Percentiles rank a stretch among this genome's conserved stretches.
These are phyloP conservation scores for Leccinum arenicola DNA, from an alignment of 768 basidiomycete species.

Conservation along the genomic window DNA sequence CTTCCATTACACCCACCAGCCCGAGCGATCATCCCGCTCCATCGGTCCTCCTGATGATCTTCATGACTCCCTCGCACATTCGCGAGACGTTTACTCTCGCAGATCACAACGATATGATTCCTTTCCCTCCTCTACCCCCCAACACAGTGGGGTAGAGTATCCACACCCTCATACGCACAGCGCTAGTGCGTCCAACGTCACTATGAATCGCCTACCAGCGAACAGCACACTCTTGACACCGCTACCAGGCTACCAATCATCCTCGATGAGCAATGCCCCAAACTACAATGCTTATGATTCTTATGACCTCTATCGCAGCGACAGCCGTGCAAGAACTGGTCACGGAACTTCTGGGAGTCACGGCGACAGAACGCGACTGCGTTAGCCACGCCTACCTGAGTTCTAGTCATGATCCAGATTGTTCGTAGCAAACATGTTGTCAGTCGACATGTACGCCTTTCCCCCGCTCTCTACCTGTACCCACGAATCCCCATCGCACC, in stretches of 20 bases:
- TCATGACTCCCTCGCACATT: constrained; percentile 18
- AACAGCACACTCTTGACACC: constrained; percentile 72
- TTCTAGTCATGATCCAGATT: constrained; percentile 11
- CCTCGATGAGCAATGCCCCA: constrained; percentile 29
- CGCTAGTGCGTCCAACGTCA: constrained; percentile 16
- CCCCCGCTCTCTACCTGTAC: neutral
- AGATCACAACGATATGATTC: constrained; percentile 28
- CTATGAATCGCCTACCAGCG: constrained; percentile 48
- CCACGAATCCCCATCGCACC: constrained; percentile 3
- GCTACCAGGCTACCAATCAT: constrained; percentile 54
- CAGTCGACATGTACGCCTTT: neutral
- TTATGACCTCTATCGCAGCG: constrained; percentile 40
- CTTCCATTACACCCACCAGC: constrained; percentile 28
- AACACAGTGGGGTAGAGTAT: constrained; percentile 14
- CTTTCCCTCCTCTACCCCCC: constrained; percentile 19
- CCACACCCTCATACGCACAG: constrained; percentile 27
- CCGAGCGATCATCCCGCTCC: constrained; percentile 13
- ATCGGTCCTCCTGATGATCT: constrained; percentile 17
- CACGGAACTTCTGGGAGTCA: constrained; percentile 31
- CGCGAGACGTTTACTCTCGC: constrained; percentile 20
- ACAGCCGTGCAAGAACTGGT: constrained; percentile 40
- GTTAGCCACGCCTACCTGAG: constrained; percentile 14
- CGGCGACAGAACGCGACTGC: constrained; percentile 22
- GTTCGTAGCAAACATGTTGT: constrained; percentile 3
- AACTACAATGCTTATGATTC: constrained; percentile 19